Conservation (phyloP, 2,329 filamentous ascomycete genomes). For the Pseudogymnoascus sp. region DNA sequence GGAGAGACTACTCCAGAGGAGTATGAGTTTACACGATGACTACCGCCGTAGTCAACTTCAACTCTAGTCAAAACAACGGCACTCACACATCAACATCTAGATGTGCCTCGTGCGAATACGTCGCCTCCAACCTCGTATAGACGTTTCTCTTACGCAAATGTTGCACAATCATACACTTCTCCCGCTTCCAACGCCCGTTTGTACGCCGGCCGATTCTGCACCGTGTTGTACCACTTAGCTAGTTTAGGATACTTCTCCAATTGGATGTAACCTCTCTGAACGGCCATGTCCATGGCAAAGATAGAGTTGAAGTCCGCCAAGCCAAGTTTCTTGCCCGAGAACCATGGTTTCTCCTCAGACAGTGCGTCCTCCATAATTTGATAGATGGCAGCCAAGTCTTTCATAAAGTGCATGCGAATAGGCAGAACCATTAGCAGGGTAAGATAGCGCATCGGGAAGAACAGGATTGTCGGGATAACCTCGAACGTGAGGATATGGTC, state of each 20-base stretch:
- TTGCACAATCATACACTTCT: conserved; percentile 16
- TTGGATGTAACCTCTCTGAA: conserved; percentile 18
- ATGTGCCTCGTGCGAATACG: neutral
- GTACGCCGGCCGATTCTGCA: conserved; percentile 18
- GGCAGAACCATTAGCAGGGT: conserved; percentile 18
- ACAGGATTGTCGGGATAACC: conserved; percentile 16
- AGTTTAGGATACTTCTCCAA: conserved; percentile 21
- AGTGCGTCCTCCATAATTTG: conserved; percentile 23
- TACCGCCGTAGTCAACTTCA: too few relatives aligned
- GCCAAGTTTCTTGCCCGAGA: conserved; percentile 12
- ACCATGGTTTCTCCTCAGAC: conserved; percentile 24
- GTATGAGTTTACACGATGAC: too few relatives aligned
- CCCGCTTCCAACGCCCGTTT: conserved; percentile 16
- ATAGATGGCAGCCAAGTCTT: conserved; percentile 17
- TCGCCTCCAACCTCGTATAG: neutral
- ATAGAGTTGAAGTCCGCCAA: neutral
- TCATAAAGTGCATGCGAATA: conserved; percentile 18
- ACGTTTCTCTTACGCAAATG: neutral
- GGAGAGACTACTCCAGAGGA: too few relatives aligned
- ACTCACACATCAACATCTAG: neutral
- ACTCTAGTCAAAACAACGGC: too few relatives aligned
- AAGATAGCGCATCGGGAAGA: conserved; percentile 21
- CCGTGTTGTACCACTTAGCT: conserved; percentile 18
- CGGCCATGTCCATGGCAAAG: conserved; percentile 1
- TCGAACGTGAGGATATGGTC: conserved; percentile 21